These are phyloP conservation scores for Botrytis byssoidea DNA, from an alignment of 2,329 filamentous ascomycete genomes.

Conservation along the genomic window DNA sequence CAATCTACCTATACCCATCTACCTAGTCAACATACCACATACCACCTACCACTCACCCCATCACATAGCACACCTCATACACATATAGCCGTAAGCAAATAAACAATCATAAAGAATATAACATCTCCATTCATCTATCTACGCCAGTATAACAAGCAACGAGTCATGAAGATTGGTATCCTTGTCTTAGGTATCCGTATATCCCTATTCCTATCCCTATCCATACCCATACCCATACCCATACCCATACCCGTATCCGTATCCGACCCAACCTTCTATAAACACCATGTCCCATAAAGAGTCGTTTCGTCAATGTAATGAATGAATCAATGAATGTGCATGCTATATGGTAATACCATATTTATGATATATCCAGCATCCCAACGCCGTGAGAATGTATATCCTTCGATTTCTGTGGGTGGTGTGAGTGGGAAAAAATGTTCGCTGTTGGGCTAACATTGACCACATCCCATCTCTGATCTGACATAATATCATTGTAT, in stretches of 20 bases:
- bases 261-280: not conserved
- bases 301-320: not conserved
- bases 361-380: not conserved
- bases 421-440: not conserved
- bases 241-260: not conserved
- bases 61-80: too few relatives aligned
- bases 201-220: not conserved
- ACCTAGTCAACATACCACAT: too few relatives aligned
- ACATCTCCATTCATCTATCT: not conserved
- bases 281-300: not conserved
- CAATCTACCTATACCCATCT: not conserved
- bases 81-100: too few relatives aligned
- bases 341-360: not conserved
- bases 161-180: conserved; percentile 6
- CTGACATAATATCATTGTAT: not conserved
- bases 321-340: not conserved
- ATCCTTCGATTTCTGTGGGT: not conserved
- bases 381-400: not conserved
- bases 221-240: not conserved
- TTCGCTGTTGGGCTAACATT: not conserved
- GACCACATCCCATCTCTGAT: not conserved
- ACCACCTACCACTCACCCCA: too few relatives aligned
- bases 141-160: not conserved
- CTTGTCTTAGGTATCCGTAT: not conserved
- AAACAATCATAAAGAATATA: not conserved